Evolutionary conservation across 352 stramenopile species (phyloP), one percentile per base, ranked within the genome.

Genomic region (Blastocystis sp.): DNA sequence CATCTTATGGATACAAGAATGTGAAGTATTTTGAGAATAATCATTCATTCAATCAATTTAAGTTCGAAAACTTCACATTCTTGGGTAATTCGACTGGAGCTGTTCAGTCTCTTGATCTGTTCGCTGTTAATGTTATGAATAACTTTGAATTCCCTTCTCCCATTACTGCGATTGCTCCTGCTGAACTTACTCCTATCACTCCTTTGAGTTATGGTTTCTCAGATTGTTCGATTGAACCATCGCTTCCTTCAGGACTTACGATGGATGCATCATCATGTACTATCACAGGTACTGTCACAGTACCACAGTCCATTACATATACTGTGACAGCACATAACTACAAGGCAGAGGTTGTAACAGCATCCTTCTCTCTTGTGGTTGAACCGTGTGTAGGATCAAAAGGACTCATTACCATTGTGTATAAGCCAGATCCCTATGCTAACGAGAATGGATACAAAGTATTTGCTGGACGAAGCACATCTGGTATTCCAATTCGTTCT

Each of bases 281-380:
- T 4, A 75, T 75, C 21, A 54, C 63, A 29, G 63, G 63, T 61
- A 87, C 77, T 19, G 52, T 54, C n/a, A 87, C 52, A 21, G 77
- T 37, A 42, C 9, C 3, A 9, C 2, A 46, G 39, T 9, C 2
- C 2, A 2, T 2, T 9, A 46, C 39, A n/a, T n/a, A n/a, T n/a
- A n/a, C n/a, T n/a, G n/a, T 46, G 39, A 9, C 2, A 46, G 39
- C 39, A 46, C 2, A 2, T 2, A 46, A 46, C 39, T 46, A 46
- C 9, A 46, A 46, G 9, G 39, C 3, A 46, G 39, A 46, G 39
- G 3, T 9, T 9, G 39, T 46, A 2, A 46, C 3, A 46, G 9
- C 59, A 19, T 37, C 59, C 1, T 21, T 69, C 4, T 35, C 59
- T n/a, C 59, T 69, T 3, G n/a, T 11, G 3, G 59, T 69, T 32